These are phyloP conservation scores for Porphyra umbilicalis DNA, from an alignment of 31 red algal genomes.

Conservation along the genomic window DNA sequence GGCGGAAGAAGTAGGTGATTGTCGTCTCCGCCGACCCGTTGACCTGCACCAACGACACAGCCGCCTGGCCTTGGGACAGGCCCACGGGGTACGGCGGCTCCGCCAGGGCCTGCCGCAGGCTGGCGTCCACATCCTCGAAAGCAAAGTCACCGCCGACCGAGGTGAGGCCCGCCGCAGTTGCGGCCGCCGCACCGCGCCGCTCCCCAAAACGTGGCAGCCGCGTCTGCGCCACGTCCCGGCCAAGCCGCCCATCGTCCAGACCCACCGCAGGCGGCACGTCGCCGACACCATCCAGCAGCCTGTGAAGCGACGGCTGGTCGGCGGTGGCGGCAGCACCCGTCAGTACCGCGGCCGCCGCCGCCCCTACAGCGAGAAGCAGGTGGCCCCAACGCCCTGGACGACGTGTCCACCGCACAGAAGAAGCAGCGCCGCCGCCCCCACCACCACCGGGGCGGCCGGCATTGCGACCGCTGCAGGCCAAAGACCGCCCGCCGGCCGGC, in stretches of 20 bases:
- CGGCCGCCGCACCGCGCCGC: neutral
- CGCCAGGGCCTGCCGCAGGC: neutral
- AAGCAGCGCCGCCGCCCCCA: too few species aligned
- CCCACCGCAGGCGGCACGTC: neutral
- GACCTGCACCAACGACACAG: constrained; percentile 7
- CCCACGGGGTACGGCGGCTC: neutral
- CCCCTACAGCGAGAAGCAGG: neutral
- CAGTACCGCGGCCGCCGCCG: neutral
- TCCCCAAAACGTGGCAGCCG: neutral
- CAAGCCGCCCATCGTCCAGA: neutral
- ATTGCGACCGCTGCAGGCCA: neutral
- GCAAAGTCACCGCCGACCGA: too few species aligned
- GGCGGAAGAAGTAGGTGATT: constrained; percentile 27
- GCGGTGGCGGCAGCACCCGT: neutral
- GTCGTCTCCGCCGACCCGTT: constrained; percentile 27
- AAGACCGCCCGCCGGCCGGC: too few species aligned
- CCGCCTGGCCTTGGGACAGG: neutral
- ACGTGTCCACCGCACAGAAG: neutral
- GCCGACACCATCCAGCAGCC: neutral
- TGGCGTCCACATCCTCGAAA: neutral
- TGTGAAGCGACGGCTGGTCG: neutral
- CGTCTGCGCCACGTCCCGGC: neutral
- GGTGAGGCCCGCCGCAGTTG: too few species aligned
- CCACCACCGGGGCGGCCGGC: neutral
- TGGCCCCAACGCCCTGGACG: neutral